These are phyloP conservation scores for Teunomyces pallodes DNA, from an alignment of 805 yeast genomes.

Conservation along the genomic window DNA sequence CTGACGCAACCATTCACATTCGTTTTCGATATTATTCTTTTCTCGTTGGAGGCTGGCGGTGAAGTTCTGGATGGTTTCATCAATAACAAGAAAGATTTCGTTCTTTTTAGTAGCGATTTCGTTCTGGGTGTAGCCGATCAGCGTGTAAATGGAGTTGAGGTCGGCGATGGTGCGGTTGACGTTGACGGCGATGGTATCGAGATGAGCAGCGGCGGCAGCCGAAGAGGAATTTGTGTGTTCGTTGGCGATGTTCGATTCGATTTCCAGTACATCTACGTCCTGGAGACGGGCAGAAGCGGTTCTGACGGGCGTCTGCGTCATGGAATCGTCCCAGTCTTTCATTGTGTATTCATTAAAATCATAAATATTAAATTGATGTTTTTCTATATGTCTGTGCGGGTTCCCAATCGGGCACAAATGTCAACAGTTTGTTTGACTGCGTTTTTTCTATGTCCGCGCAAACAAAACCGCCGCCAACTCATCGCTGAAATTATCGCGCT, in stretches of 20 bases:
- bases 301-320: not conserved
- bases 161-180: conserved; percentile 39
- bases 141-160: conserved; percentile 46
- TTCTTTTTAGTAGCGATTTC: conserved; percentile 51
- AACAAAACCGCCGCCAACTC: conserved; percentile 20
- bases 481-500: conserved; percentile 16
- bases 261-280: conserved; percentile 7
- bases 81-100: conserved; percentile 47
- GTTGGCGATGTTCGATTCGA: conserved; percentile 7
- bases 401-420: conserved; percentile 1
- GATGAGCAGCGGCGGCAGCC: conserved; percentile 7
- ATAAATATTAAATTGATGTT: not conserved
- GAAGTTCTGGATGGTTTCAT: conserved; percentile 47
- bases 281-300: not conserved
- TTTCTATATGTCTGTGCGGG: not conserved
- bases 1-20: conserved; percentile 46
- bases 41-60: conserved; percentile 32
- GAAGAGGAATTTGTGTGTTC: not conserved
- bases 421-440: not conserved
- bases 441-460: not conserved
- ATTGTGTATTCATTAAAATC: conserved; percentile 1
- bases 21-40: conserved; percentile 36
- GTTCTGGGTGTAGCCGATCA: conserved; percentile 53
- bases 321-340: conserved; percentile 1
- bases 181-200: conserved; percentile 31